Evolutionary conservation across 495 filamentous ascomycete species (phyloP).

Genomic region (Annulohypoxylon stygium): DNA sequence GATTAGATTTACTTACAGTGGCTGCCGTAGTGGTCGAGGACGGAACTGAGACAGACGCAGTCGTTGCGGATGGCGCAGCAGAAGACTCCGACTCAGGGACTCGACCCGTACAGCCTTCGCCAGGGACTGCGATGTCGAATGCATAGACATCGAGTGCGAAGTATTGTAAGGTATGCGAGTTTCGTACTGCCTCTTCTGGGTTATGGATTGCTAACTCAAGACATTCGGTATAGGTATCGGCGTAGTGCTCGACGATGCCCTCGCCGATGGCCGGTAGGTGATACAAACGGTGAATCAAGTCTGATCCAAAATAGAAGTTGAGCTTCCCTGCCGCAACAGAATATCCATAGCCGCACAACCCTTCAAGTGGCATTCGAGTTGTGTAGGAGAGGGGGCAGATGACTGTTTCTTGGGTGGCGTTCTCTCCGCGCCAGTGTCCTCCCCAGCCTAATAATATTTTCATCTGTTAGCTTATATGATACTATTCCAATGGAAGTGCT

Average conservation of each 20-base stretch:
- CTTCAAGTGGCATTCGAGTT: constrained; percentile 62
- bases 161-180: constrained; percentile 67
- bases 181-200: constrained; percentile 57
- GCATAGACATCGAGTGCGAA: constrained; percentile 72
- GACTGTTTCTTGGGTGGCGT: constrained; percentile 70
- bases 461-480: constrained; percentile 19
- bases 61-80: constrained; percentile 1
- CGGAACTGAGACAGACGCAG: neutral
- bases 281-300: constrained; percentile 69
- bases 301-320: constrained; percentile 69
- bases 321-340: constrained; percentile 59
- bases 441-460: constrained; percentile 59
- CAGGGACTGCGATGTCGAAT: constrained; percentile 65
- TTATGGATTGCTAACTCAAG: constrained; percentile 59
- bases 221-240: constrained; percentile 64
- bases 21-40: constrained; percentile 27
- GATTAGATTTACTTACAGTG: constrained; percentile 11
- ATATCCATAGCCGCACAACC: constrained; percentile 67
- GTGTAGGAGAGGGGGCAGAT: constrained; percentile 69
- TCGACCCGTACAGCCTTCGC: constrained; percentile 64
- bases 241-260: constrained; percentile 66
- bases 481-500: neutral
- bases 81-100: constrained; percentile 4
- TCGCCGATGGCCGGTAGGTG: constrained; percentile 69
- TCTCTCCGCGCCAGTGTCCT: constrained; percentile 71